Conservation (phyloP, 805 yeast genomes). For the Candida easanensis region DNA sequence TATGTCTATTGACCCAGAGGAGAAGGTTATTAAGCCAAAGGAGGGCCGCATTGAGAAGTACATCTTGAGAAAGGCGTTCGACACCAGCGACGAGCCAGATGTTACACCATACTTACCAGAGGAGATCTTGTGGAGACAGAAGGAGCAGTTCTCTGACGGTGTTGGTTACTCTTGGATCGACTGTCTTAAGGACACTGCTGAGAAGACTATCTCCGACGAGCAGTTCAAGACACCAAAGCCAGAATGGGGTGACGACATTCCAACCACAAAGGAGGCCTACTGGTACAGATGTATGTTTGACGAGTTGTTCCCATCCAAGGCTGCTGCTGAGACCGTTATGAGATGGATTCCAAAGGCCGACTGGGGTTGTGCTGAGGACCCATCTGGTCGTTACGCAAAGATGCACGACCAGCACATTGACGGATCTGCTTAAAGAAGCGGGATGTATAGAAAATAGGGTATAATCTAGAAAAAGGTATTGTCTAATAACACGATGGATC, state of each 20-base stretch:
- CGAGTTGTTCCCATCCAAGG: constrained; percentile 83
- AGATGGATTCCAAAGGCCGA: constrained; percentile 99
- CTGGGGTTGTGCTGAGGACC: constrained; percentile 99
- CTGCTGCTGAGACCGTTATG: constrained; percentile 96
- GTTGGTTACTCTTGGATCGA: constrained; percentile 99
- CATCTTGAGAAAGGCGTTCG: constrained; percentile 96
- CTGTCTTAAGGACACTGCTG: constrained; percentile 94
- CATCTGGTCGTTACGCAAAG: constrained; percentile 95
- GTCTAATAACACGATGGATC: too few species aligned
- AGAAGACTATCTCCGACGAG: constrained; percentile 82
- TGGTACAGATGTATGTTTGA: constrained; percentile 98
- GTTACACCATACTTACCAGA: constrained; percentile 88
- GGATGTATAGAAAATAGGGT: too few species aligned
- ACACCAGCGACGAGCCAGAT: constrained; percentile 78
- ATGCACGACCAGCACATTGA: constrained; percentile 73
- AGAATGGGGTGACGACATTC: constrained; percentile 94
- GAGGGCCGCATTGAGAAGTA: constrained; percentile 89
- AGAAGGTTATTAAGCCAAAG: constrained; percentile 74
- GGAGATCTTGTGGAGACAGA: constrained; percentile 98
- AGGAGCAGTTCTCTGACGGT: constrained; percentile 99
- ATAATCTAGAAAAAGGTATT: too few species aligned
- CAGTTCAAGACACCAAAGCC: constrained; percentile 87
- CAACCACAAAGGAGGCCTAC: constrained; percentile 98
- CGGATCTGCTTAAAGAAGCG: not conserved
- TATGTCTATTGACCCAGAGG: constrained; percentile 93